Evolutionary conservation across 169 alveolate species (phyloP).

Genomic region (Plasmodium fragile): DNA sequence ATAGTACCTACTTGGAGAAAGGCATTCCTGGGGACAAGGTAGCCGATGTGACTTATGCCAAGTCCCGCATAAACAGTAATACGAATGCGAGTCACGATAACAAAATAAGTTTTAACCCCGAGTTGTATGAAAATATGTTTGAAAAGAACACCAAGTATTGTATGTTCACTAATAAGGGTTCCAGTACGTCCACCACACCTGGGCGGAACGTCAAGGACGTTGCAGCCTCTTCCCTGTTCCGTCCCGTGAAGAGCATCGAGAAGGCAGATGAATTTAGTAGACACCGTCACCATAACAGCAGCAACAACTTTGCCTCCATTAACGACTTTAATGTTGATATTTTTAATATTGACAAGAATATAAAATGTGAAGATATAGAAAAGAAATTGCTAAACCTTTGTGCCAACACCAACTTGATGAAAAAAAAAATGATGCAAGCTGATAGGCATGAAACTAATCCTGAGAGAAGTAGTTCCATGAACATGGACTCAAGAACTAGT

Average conservation of each 20-base stretch:
- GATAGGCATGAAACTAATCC: neutral
- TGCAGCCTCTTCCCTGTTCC: neutral
- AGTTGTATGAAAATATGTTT: neutral
- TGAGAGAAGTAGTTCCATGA: neutral
- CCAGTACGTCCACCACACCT: neutral
- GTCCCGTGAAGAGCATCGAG: neutral
- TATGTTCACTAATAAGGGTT: neutral
- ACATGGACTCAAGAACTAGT: neutral
- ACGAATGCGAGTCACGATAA: constrained; percentile 9
- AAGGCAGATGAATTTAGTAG: constrained; percentile 15
- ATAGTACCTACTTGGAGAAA: neutral
- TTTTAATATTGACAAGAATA: constrained; percentile 43
- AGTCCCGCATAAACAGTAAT: constrained; percentile 7
- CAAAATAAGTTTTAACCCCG: constrained; percentile 12
- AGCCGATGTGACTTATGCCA: neutral
- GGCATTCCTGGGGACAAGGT: neutral
- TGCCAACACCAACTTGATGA: constrained; percentile 13
- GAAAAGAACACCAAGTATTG: constrained; percentile 29
- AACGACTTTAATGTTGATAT: constrained; percentile 54
- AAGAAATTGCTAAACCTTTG: constrained; percentile 35
- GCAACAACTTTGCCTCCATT: neutral
- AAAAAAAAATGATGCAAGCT: neutral
- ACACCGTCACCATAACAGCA: neutral
- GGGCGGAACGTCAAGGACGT: neutral
- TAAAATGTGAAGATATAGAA: constrained; percentile 44